phyloP scores from a whole-genome alignment of 345 rosid genomes.

The Eucalyptus lansdowneana region DNA sequence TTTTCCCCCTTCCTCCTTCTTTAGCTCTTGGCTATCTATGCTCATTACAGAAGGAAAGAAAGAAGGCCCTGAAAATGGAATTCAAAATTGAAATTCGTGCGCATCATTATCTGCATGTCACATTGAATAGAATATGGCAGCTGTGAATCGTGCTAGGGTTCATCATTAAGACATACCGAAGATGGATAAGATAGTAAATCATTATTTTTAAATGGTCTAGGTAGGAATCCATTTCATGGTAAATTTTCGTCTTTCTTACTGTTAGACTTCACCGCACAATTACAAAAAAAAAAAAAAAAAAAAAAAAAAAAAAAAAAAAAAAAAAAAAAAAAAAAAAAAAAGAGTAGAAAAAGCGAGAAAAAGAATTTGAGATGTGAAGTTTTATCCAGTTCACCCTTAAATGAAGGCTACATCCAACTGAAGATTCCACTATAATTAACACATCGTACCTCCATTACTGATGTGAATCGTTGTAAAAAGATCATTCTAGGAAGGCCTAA shows the following conservation, averaged over 20 bases:
- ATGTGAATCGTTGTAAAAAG: no score
- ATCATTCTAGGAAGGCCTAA: no score
- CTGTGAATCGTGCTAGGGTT: background rate
- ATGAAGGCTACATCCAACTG: no score
- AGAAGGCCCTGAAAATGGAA: background rate
- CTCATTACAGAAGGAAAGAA: background rate
- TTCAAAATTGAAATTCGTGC: background rate
- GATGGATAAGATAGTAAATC: background rate
- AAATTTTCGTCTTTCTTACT: background rate
- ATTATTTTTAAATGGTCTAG: background rate
- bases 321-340: rapidly evolving
- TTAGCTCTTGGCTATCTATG: background rate
- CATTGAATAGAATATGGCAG: background rate
- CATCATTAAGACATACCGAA: background rate
- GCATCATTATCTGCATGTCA: background rate
- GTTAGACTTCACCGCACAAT: no score
- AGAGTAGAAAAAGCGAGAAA: no score
- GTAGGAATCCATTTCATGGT: background rate
- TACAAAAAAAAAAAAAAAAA: no score
- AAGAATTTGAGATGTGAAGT: no score
- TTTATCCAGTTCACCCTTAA: no score
- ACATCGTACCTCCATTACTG: no score
- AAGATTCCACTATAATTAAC: no score
- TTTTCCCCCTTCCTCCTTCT: background rate
- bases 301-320: no score